Percentiles rank a stretch among this genome's conserved stretches.
phyloP scores from a whole-genome alignment of 768 basidiomycete genomes.

The Leccinum boreale region DNA sequence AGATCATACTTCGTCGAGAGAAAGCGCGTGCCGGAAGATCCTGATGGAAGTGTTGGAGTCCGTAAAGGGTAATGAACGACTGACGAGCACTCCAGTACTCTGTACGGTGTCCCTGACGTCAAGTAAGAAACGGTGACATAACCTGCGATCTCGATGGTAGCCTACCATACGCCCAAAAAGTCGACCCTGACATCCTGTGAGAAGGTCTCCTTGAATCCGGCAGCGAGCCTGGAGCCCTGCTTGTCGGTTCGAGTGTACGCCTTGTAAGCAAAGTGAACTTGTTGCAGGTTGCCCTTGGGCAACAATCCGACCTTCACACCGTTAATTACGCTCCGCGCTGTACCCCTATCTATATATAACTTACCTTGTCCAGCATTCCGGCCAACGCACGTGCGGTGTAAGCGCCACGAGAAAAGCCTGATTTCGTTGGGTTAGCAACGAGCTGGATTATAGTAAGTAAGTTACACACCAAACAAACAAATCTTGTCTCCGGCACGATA shows the following conservation, averaged over 20 bases:
- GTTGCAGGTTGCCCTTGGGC: constrained; percentile 61
- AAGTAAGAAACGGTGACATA: constrained; percentile 2
- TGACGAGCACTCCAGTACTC: constrained; percentile 64
- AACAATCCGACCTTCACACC: constrained; percentile 62
- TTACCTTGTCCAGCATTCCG: constrained; percentile 68
- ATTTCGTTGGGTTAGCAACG: constrained; percentile 10
- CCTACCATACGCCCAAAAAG: constrained; percentile 77
- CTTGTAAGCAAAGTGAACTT: constrained; percentile 72
- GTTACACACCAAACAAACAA: constrained; percentile 59
- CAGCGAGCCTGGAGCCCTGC: constrained; percentile 44
- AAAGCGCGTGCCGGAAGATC: constrained; percentile 72
- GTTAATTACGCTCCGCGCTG: background rate
- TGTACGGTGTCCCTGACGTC: constrained; percentile 69
- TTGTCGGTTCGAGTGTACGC: constrained; percentile 57
- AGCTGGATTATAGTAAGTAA: background rate
- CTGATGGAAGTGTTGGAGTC: constrained; percentile 58
- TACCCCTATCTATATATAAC: background rate
- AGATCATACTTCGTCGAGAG: constrained; percentile 65
- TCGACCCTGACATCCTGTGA: constrained; percentile 62
- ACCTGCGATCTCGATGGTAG: background rate
- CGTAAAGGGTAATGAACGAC: constrained; percentile 64
- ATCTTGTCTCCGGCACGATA: constrained; percentile 69
- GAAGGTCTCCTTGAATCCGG: constrained; percentile 73
- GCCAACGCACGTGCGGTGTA: constrained; percentile 71
- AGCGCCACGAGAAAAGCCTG: constrained; percentile 77